Evolutionary conservation across 805 yeast genomes (phyloP).

Genomic region (Pichia cabralensis): DNA sequence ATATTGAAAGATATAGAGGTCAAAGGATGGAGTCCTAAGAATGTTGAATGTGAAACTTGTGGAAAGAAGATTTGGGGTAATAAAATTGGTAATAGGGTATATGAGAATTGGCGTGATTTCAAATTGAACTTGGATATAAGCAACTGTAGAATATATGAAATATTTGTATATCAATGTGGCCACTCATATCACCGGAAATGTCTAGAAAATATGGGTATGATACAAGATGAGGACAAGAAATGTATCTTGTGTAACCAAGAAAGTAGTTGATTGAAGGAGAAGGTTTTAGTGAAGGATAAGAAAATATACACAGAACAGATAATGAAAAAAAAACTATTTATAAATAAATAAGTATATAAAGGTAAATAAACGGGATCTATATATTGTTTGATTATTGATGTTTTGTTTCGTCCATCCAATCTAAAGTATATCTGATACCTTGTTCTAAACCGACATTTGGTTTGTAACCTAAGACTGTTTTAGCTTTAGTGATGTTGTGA

Average conservation of each 20-base stretch:
- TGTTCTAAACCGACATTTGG: constrained; percentile 73
- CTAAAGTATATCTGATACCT: constrained; percentile 71
- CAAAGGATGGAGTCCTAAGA: constrained; percentile 54
- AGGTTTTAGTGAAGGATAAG: too few species aligned
- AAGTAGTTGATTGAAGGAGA: too few species aligned
- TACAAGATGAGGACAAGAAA: constrained; percentile 11
- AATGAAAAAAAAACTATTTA: too few species aligned
- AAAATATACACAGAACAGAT: too few species aligned
- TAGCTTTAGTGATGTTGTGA: constrained; percentile 87
- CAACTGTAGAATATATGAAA: constrained; percentile 11
- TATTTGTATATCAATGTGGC: constrained; percentile 51
- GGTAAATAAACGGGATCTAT: neutral
- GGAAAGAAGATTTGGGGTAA: constrained; percentile 67
- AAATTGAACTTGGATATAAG: constrained; percentile 10
- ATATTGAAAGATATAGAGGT: constrained; percentile 31
- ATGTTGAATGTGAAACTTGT: constrained; percentile 63
- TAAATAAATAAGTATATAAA: too few species aligned
- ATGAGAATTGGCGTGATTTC: constrained; percentile 48
- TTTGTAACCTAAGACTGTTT: constrained; percentile 59
- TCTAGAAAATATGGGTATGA: constrained; percentile 37
- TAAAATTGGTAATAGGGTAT: constrained; percentile 38
- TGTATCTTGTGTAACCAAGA: constrained; percentile 41
- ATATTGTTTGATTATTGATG: constrained; percentile 5
- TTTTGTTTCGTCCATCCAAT: constrained; percentile 74
- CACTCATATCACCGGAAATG: constrained; percentile 60